Conservation (phyloP, 139 green algal genomes). For the Chlorella sp. region DNA sequence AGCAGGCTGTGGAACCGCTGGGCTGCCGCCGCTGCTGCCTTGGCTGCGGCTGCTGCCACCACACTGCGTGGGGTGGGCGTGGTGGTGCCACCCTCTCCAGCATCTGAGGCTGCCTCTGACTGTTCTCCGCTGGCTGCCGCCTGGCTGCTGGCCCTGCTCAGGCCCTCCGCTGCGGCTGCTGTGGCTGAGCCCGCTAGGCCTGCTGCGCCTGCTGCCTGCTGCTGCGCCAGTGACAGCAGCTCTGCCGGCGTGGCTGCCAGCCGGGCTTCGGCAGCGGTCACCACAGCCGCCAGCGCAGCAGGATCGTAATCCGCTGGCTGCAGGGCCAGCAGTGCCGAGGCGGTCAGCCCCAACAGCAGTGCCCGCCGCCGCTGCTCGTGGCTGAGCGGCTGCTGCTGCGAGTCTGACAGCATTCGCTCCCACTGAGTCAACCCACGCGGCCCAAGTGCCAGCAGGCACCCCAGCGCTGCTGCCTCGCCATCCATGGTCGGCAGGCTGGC, state of each 20-base stretch:
- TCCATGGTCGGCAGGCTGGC: background rate
- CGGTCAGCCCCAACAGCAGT: slow-evolving; percentile 17
- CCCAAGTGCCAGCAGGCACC: slow-evolving; percentile 30
- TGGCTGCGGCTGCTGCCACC: background rate
- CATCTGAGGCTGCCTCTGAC: background rate
- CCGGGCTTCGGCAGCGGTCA: background rate
- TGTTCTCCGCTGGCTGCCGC: background rate
- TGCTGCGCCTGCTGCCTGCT: background rate
- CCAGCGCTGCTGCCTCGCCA: background rate
- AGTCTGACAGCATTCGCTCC: slow-evolving; percentile 8
- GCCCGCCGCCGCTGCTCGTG: background rate
- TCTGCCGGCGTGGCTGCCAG: background rate
- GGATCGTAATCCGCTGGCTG: background rate
- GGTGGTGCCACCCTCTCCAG: background rate
- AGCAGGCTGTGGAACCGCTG: background rate
- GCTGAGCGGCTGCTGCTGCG: background rate
- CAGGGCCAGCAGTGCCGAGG: background rate
- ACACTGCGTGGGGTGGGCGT: background rate
- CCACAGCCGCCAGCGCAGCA: background rate
- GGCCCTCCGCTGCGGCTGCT: background rate
- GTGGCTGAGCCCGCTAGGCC: background rate
- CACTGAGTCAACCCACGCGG: background rate
- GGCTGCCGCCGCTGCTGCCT: background rate
- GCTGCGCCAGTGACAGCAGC: background rate
- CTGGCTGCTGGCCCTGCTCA: background rate